Evolutionary conservation across 2,329 filamentous ascomycete species (phyloP).

Genomic region (Blastomyces parvus): DNA sequence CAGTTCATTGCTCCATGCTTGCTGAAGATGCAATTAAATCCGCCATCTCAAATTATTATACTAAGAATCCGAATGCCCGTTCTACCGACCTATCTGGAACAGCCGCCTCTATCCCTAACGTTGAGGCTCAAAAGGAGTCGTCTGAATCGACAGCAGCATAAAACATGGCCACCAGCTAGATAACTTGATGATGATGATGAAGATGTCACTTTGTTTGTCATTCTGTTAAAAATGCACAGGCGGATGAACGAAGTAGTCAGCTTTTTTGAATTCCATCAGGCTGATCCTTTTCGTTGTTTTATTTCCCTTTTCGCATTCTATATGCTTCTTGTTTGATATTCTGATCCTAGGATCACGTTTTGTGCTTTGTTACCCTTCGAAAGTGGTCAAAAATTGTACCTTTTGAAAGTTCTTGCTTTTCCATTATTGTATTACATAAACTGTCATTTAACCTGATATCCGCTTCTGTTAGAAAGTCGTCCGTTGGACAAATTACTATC

Average conservation of each 20-base stretch:
- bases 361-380: not conserved
- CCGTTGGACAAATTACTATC: not conserved
- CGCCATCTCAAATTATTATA: conserved; percentile 83
- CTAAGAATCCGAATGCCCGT: conserved; percentile 71
- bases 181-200: not conserved
- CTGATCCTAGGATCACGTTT: not conserved
- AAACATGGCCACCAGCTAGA: not conserved
- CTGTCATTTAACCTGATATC: not conserved
- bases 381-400: conserved; percentile 4
- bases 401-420: not conserved
- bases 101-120: conserved; percentile 56
- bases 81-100: conserved; percentile 70
- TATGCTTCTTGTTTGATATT: not conserved
- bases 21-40: conserved; percentile 90
- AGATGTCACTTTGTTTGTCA: not conserved
- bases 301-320: not conserved
- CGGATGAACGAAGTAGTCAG: not conserved
- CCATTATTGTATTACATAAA: conserved; percentile 4
- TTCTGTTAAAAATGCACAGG: not conserved
- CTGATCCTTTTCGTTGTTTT: not conserved
- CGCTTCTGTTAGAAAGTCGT: not conserved
- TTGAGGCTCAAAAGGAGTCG: conserved; percentile 40
- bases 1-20: conserved; percentile 86
- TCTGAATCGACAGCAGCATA: not conserved
- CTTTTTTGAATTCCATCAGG: conserved; percentile 1